Percentiles rank a stretch among this genome's conserved stretches.
Evolutionary conservation across 2,329 filamentous ascomycete genomes (phyloP).

Genomic region (Bipolaris cookei): DNA sequence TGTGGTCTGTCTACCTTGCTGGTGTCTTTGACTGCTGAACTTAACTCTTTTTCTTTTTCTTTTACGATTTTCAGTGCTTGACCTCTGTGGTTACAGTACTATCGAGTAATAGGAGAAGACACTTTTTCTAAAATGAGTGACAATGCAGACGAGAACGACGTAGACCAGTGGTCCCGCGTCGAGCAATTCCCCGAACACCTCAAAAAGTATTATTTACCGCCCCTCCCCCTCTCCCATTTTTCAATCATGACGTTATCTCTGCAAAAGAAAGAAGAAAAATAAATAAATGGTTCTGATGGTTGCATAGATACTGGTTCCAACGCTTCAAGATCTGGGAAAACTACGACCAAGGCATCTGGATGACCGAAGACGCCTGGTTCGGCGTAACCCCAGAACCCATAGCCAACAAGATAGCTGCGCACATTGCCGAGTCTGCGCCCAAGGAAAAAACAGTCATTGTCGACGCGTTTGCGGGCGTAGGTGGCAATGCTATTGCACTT

Average conservation of each 20-base stretch:
- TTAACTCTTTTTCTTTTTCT: not conserved
- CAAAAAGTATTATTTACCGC: conserved; percentile 68
- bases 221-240: too few species aligned
- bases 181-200: conserved; percentile 81
- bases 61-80: too few species aligned
- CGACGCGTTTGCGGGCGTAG: conserved; percentile 89
- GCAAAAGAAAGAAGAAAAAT: too few species aligned
- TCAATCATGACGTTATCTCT: too few species aligned
- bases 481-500: conserved; percentile 95
- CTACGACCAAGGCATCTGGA: conserved; percentile 85
- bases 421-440: conserved; percentile 66
- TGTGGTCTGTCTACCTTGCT: not conserved
- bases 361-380: conserved; percentile 96
- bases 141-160: conserved; percentile 47
- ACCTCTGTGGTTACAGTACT: not conserved
- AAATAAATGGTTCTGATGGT: not conserved
- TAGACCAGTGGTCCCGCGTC: conserved; percentile 72
- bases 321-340: conserved; percentile 84
- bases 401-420: conserved; percentile 68
- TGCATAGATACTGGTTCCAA: conserved; percentile 86
- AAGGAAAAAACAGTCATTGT: conserved; percentile 70
- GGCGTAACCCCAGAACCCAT: conserved; percentile 94
- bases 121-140: conserved; percentile 22
- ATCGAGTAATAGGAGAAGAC: not conserved
- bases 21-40: not conserved